Base-by-base conservation (phyloP, 805 yeast genomes). In the Saturnispora ahearnii region DNA sequence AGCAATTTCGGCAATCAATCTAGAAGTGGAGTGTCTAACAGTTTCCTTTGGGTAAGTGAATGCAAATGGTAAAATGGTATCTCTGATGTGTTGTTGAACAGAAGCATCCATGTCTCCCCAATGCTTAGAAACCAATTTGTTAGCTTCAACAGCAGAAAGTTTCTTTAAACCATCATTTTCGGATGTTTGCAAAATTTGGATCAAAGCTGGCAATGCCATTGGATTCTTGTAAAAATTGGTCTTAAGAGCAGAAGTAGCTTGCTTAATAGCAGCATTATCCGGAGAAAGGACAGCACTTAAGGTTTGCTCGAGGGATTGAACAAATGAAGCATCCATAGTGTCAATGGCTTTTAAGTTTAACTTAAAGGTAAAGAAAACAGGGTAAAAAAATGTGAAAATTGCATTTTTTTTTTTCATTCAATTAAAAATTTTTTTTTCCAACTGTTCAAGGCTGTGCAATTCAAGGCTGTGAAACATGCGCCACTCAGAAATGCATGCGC, bases 141-240 rank as follows among this genome's bases (percentile, higher is more conserved):
- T 81, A 38, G 90, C 88, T 71, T 93, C 99, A 55, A 93, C 96
- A 54, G 96, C 95, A n/a, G 97, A 95, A 54, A 93, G 74, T 68
- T 89, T 96, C 61, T 87, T 84, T 58, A 90, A 65, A 60, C 85
- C 86, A 55, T 78, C 83, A 59, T 82, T 82, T 38, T 74, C 69
- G 57, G 82, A 81, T 57, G 73, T 75, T 67, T 86, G 89, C 62
- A 88, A 74, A 53, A 93, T 78, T 61, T 87, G 93, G 59, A 91
- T 72, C 64, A 91, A 73, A 10, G 96, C 82, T 18, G 96, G 93
- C 53, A 91, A 74, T 18, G 91, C 77, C 57, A 77, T 71, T 28
- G 87, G 78, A 59, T 81, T 78, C 51, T 78, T 71, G 70, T 86
- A 89, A 65, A 83, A 82, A 47, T 86, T 89, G 55, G 79, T 74